Evolutionary conservation across 1,139 yeast species (phyloP).

Genomic region (Starmera stellimalicola): DNA sequence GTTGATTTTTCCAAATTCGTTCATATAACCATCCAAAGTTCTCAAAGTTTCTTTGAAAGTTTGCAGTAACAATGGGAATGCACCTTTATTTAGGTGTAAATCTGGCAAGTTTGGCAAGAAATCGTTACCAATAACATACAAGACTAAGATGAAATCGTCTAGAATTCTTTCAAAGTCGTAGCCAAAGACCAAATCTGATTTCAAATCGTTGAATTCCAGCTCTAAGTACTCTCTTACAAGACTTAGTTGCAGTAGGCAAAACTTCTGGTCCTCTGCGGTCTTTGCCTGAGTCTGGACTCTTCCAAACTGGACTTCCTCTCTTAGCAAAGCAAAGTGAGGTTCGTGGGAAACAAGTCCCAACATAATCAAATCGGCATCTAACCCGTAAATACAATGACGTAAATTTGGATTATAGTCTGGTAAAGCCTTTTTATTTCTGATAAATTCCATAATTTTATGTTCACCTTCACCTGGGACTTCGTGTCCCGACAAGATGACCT

Average conservation of each 20-base stretch:
- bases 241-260: slow-evolving; percentile 75
- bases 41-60: slow-evolving; percentile 78
- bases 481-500: slow-evolving; percentile 85
- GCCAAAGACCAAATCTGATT: slow-evolving; percentile 52
- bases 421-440: slow-evolving; percentile 71
- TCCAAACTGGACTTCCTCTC: slow-evolving; percentile 96
- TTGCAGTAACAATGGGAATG: slow-evolving; percentile 80
- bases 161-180: slow-evolving; percentile 82
- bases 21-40: slow-evolving; percentile 75
- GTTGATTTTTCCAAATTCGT: slow-evolving; percentile 75
- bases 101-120: slow-evolving; percentile 97
- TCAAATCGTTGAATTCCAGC: slow-evolving; percentile 70
- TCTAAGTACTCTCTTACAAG: slow-evolving; percentile 85
- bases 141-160: slow-evolving; percentile 87
- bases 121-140: slow-evolving; percentile 96
- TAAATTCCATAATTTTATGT: slow-evolving; percentile 94
- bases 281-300: slow-evolving; percentile 38
- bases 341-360: slow-evolving; percentile 95
- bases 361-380: slow-evolving; percentile 96
- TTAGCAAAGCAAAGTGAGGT: slow-evolving; percentile 86
- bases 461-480: slow-evolving; percentile 99
- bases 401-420: slow-evolving; percentile 74
- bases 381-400: slow-evolving; percentile 92
- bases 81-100: slow-evolving; percentile 88
- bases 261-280: slow-evolving; percentile 69